Conservation (phyloP, 2,329 filamentous ascomycete species). For the Dothistroma septosporum region DNA sequence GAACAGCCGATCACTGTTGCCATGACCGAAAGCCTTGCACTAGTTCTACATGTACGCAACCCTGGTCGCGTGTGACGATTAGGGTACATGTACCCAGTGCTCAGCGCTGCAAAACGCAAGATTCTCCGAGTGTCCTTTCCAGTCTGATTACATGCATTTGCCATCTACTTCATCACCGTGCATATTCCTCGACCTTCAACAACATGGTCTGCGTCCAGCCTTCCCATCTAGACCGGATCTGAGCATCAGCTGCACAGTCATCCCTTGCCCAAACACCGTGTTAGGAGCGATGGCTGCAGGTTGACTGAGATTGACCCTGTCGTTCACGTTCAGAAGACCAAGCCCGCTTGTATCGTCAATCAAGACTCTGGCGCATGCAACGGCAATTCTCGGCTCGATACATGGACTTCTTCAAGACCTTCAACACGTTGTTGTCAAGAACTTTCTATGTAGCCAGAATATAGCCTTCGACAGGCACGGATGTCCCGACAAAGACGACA, state of each 20-base stretch:
- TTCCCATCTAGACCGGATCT: background rate
- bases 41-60: too few species aligned
- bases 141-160: background rate
- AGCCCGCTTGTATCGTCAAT: background rate
- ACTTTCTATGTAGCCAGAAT: background rate
- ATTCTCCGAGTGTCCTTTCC: background rate
- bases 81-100: background rate
- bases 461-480: background rate
- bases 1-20: too few species aligned
- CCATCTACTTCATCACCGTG: background rate
- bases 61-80: too few species aligned
- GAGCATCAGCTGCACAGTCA: background rate
- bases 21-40: too few species aligned
- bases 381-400: background rate
- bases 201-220: background rate
- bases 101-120: background rate
- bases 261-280: background rate
- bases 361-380: background rate
- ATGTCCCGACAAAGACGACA: background rate
- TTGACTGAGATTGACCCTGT: background rate
- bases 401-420: background rate
- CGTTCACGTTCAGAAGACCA: background rate
- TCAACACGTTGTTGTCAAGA: background rate
- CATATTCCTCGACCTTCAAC: background rate
- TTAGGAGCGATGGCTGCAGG: background rate